phyloP scores from a whole-genome alignment of 441 rosid species.

The Gossypium davidsonii region DNA sequence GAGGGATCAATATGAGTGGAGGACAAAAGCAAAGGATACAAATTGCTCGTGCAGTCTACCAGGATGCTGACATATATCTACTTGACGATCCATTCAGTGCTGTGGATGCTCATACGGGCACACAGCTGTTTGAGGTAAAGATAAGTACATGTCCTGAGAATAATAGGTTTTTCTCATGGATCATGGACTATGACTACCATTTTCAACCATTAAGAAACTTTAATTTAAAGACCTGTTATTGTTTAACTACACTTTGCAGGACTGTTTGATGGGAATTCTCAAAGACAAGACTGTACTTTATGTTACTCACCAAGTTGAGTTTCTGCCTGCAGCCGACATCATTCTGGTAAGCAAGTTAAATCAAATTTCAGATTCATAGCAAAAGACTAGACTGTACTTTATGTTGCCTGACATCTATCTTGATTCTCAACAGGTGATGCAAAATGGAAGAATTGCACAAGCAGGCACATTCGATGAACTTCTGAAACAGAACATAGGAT shows the following conservation, averaged over 20 bases:
- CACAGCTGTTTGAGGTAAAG: conserved; percentile 75
- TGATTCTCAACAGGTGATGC: conserved; percentile 61
- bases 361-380: conserved; percentile 5
- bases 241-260: conserved; percentile 36
- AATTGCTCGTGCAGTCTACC: conserved; percentile 91
- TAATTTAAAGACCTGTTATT: neutral
- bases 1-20: conserved; percentile 98
- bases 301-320: conserved; percentile 98
- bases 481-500: conserved; percentile 70
- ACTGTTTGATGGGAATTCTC: conserved; percentile 86
- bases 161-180: neutral
- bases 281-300: conserved; percentile 75
- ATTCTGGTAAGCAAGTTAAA: conserved; percentile 60
- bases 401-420: conserved; percentile 1
- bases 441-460: conserved; percentile 82
- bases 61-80: conserved; percentile 86
- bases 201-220: neutral
- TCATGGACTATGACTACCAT: neutral
- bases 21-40: conserved; percentile 98
- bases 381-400: neutral
- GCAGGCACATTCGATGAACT: conserved; percentile 82
- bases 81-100: conserved; percentile 98
- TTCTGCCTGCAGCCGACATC: conserved; percentile 94
- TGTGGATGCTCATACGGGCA: conserved; percentile 93
- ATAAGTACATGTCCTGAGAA: neutral